Evolutionary conservation across 352 stramenopile genomes (phyloP).

Genomic region (Thalassiosira livingstoniorum): DNA sequence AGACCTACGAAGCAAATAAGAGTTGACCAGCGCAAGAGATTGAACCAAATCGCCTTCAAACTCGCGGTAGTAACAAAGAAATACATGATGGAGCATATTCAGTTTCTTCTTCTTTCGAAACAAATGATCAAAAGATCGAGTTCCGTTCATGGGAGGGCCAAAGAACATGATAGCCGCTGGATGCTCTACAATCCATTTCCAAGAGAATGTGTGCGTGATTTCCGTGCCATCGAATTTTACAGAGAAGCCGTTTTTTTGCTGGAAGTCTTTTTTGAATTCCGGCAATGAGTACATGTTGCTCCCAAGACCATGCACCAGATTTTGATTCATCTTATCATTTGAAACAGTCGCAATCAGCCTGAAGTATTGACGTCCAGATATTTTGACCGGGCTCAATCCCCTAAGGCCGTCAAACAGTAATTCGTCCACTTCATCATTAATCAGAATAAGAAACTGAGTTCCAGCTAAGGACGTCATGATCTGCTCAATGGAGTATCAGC

Average conservation of each 20-base stretch:
- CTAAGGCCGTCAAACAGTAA: too few species aligned
- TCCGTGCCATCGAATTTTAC: constrained; percentile 1
- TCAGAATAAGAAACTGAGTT: too few species aligned
- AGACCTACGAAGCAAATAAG: not conserved
- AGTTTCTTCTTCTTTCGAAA: not conserved
- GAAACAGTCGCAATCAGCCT: too few species aligned
- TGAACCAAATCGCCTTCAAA: not conserved
- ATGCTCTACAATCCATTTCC: not conserved
- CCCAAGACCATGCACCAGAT: too few species aligned
- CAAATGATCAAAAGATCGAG: not conserved
- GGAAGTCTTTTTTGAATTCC: constrained; percentile 14
- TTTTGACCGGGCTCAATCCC: too few species aligned
- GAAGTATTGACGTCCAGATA: too few species aligned
- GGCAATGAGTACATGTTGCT: too few species aligned
- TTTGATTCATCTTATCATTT: too few species aligned
- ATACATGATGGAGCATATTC: not conserved
- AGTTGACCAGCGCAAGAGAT: not conserved
- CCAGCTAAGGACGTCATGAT: too few species aligned
- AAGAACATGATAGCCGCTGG: constrained; percentile 5
- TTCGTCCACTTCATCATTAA: too few species aligned
- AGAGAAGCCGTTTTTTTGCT: not conserved
- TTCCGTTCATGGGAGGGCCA: not conserved
- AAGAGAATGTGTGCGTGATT: not conserved
- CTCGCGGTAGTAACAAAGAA: not conserved
- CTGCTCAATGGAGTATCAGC: too few species aligned